These are phyloP conservation scores for Eimeria sp. DNA, from an alignment of 169 alveolate genomes.

Conservation along the genomic window DNA sequence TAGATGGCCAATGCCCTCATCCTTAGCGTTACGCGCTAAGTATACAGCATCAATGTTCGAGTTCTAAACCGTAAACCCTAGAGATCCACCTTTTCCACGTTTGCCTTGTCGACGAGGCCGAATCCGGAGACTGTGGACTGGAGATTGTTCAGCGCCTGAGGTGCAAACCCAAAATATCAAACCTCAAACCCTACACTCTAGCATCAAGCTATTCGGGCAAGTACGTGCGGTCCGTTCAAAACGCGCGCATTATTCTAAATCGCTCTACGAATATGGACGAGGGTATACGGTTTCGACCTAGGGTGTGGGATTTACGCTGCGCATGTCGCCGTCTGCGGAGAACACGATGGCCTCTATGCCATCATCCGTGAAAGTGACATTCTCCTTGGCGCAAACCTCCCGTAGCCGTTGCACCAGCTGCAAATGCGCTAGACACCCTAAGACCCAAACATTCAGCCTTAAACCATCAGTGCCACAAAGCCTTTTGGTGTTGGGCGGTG, in stretches of 20 bases:
- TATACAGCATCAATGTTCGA: neutral
- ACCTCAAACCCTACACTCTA: conserved; percentile 51
- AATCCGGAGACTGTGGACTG: conserved; percentile 99
- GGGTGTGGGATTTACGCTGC: conserved; percentile 85
- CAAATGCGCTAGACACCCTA: neutral
- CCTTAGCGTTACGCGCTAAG: too few relatives aligned
- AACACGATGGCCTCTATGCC: conserved; percentile 97
- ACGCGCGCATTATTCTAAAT: neutral
- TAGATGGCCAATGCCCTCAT: neutral
- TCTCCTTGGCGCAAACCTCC: conserved; percentile 91
- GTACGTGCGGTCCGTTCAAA: neutral
- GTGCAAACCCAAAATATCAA: neutral
- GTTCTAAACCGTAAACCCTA: conserved; percentile 6
- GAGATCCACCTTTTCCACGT: conserved; percentile 95
- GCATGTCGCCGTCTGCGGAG: conserved; percentile 98
- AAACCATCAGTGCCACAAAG: neutral
- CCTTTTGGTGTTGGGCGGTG: too few relatives aligned
- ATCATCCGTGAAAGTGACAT: conserved; percentile 89
- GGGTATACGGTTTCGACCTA: neutral
- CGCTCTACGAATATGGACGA: neutral
- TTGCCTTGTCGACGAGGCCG: conserved; percentile 96
- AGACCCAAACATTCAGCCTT: neutral
- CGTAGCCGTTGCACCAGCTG: conserved; percentile 93
- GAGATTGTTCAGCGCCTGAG: conserved; percentile 97
- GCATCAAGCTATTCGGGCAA: neutral